phyloP scores from a whole-genome alignment of 2,329 filamentous ascomycete species.

The Cordyceps fumosorosea region DNA sequence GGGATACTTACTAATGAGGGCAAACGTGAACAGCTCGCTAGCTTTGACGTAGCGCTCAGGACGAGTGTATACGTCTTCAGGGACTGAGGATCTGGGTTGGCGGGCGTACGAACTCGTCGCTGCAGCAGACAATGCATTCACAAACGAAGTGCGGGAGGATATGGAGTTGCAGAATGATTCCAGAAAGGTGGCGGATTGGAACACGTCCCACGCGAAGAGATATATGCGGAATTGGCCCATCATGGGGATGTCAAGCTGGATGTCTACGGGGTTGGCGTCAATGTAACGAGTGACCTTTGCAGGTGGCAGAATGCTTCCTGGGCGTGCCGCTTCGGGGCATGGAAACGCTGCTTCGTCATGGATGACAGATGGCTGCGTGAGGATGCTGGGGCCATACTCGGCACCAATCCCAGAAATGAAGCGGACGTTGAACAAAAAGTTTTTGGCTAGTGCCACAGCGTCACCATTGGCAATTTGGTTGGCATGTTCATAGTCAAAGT shows the following conservation, averaged over 20 bases:
- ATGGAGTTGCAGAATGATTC: slow-evolving; percentile 51
- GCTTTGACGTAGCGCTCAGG: slow-evolving; percentile 63
- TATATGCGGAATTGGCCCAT: slow-evolving; percentile 73
- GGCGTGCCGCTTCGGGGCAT: slow-evolving; percentile 30
- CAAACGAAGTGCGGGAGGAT: slow-evolving; percentile 43
- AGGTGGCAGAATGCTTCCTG: slow-evolving; percentile 54
- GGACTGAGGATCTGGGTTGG: slow-evolving; percentile 49
- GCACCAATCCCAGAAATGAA: slow-evolving; percentile 70
- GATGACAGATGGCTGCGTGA: slow-evolving; percentile 38
- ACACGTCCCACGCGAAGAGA: slow-evolving; percentile 59
- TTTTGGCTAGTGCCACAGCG: slow-evolving; percentile 55
- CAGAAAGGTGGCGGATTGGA: slow-evolving; percentile 50
- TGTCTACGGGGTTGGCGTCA: slow-evolving; percentile 70
- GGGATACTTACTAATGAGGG: slow-evolving; percentile 52
- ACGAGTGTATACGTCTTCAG: slow-evolving; percentile 59
- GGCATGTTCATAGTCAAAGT: slow-evolving; percentile 53
- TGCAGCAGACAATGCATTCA: slow-evolving; percentile 52
- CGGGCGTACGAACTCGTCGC: slow-evolving; percentile 56
- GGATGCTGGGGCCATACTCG: slow-evolving; percentile 46
- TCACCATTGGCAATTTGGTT: slow-evolving; percentile 57
- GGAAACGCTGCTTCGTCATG: slow-evolving; percentile 33
- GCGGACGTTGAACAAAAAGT: slow-evolving; percentile 63
- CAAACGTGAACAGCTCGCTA: slow-evolving; percentile 64
- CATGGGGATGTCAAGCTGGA: slow-evolving; percentile 72
- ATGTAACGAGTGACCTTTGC: slow-evolving; percentile 67